Conservation (phyloP, 163 green algal species). For the Coccomyxa subellipsoidea region DNA sequence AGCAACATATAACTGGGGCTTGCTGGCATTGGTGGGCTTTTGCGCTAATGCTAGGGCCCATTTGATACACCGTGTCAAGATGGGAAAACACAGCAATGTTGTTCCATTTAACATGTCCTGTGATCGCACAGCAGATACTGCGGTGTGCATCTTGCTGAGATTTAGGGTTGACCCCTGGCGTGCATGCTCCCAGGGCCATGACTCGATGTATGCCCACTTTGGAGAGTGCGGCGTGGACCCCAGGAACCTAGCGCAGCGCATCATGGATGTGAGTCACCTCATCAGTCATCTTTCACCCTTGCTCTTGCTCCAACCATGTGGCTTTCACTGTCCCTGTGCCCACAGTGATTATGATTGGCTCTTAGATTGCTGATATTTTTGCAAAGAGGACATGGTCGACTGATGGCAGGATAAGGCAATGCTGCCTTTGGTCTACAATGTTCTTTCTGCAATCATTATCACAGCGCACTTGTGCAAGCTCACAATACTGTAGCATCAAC, state of each 20-base stretch:
- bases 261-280: conserved; percentile 70
- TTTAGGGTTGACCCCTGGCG: neutral
- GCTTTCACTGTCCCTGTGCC: no score
- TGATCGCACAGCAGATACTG: no score
- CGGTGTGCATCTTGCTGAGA: no score
- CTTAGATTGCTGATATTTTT: no score
- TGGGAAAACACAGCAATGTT: no score
- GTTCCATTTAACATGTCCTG: no score
- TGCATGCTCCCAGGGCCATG: neutral
- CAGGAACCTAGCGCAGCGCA: conserved; percentile 76
- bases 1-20: neutral
- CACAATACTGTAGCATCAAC: neutral
- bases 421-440: no score
- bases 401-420: no score
- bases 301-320: neutral
- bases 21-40: neutral
- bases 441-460: no score
- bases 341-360: no score
- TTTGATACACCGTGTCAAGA: neutral
- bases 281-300: neutral
- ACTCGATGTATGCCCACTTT: neutral
- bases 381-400: no score
- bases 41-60: neutral
- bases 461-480: no score
- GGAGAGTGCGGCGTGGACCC: conserved; percentile 65